These are phyloP conservation scores for Hyphopichia khmerensis DNA, from an alignment of 1,139 yeast genomes.

Conservation along the genomic window DNA sequence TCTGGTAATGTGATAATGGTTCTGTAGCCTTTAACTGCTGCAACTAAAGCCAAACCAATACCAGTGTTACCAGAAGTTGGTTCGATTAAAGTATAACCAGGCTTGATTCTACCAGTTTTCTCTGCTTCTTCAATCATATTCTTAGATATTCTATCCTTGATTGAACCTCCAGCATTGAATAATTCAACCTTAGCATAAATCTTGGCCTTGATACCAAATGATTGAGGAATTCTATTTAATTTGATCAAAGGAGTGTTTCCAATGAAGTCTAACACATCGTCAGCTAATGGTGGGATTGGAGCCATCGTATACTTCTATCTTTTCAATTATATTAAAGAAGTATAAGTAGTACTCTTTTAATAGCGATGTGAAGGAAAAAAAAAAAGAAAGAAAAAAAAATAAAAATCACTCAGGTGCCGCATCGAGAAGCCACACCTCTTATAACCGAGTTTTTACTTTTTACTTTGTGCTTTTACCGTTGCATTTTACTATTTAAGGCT, in stretches of 20 bases:
- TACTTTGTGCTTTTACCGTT: too few species aligned
- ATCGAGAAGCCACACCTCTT: too few species aligned
- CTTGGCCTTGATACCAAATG: conserved; percentile 67
- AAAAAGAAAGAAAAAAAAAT: too few species aligned
- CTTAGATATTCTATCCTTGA: conserved; percentile 64
- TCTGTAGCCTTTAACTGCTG: conserved; percentile 85
- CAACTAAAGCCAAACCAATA: conserved; percentile 83
- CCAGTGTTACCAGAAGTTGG: conserved; percentile 92
- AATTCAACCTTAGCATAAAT: conserved; percentile 61
- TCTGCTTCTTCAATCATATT: conserved; percentile 85
- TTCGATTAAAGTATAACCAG: conserved; percentile 83
- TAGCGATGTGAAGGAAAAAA: too few species aligned
- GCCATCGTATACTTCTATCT: neutral
- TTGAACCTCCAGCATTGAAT: conserved; percentile 71
- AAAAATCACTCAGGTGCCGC: too few species aligned
- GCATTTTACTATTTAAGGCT: too few species aligned
- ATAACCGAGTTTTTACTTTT: too few species aligned
- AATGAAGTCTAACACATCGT: conserved; percentile 58
- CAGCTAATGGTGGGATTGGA: conserved; percentile 33
- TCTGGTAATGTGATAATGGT: conserved; percentile 88
- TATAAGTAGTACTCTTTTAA: too few species aligned
- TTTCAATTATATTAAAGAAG: too few species aligned
- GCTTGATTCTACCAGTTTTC: conserved; percentile 72
- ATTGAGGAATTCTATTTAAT: conserved; percentile 75
- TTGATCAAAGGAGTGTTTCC: conserved; percentile 83